Conservation (phyloP, 2,329 filamentous ascomycete species). For the Diplodia intermedia region DNA sequence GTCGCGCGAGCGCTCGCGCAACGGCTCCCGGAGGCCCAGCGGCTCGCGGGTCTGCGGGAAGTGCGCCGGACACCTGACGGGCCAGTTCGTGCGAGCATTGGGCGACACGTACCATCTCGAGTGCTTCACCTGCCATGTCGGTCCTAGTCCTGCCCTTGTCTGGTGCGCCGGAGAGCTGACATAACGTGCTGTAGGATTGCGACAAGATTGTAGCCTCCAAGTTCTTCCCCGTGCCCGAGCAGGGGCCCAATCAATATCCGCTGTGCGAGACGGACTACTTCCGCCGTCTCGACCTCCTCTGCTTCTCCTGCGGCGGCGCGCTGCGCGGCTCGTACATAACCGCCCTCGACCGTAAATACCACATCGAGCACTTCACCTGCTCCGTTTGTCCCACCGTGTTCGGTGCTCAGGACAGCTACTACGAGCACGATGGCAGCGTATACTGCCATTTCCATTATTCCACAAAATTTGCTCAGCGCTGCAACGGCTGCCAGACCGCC, state of each 20-base stretch:
- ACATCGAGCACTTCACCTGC: constrained; percentile 98
- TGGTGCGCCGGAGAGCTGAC: constrained; percentile 18
- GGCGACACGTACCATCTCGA: constrained; percentile 95
- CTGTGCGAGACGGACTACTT: constrained; percentile 99
- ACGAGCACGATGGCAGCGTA: constrained; percentile 94
- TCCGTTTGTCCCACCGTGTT: constrained; percentile 98
- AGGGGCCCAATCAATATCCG: constrained; percentile 87
- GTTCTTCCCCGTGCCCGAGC: constrained; percentile 96
- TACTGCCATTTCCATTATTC: constrained; percentile 99
- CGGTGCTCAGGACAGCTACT: constrained; percentile 97
- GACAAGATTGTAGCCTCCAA: constrained; percentile 97
- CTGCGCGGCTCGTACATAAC: constrained; percentile 98
- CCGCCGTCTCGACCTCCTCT: constrained; percentile 85
- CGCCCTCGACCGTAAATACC: constrained; percentile 95
- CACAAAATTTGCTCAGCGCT: constrained; percentile 93
- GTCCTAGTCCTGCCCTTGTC: constrained; percentile 41
- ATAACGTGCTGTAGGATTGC: constrained; percentile 72
- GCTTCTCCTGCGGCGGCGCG: constrained; percentile 89
- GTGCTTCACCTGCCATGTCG: constrained; percentile 95
- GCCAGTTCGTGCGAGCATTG: constrained; percentile 93
- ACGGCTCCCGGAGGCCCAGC: constrained; percentile 45
- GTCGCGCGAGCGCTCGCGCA: constrained; percentile 43
- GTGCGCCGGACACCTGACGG: constrained; percentile 84
- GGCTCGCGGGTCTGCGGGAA: constrained; percentile 70
- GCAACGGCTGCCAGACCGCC: constrained; percentile 94